A percentile compares a stretch with the other conserved stretches of the same genome.
Evolutionary conservation across 176 grass and related monocot species (phyloP).

Genomic region (Musa beccarii): DNA sequence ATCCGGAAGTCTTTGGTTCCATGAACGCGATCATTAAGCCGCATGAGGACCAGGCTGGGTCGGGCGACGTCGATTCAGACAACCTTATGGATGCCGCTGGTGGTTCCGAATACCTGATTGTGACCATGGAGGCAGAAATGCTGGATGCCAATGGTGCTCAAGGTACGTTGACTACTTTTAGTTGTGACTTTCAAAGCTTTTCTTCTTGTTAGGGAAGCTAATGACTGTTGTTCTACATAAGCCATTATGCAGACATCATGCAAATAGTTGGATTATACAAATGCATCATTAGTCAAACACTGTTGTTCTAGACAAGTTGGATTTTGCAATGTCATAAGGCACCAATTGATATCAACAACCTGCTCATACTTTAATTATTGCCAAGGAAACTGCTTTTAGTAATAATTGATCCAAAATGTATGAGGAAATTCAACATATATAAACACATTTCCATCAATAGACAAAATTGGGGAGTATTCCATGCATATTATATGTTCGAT

Average conservation of each 20-base stretch:
- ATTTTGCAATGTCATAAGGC: background rate
- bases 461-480: too few relatives aligned
- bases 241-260: background rate
- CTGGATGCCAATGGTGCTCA: conserved; percentile 12
- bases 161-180: background rate
- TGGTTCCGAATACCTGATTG: background rate
- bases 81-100: conserved; percentile 11
- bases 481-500: too few relatives aligned
- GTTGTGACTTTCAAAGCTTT: background rate
- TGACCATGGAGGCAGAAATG: conserved; percentile 2
- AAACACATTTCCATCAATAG: too few relatives aligned
- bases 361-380: too few relatives aligned
- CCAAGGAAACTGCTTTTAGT: too few relatives aligned
- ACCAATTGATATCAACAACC: too few relatives aligned
- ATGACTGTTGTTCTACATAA: background rate
- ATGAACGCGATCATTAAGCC: conserved; percentile 69
- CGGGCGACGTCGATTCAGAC: conserved; percentile 17
- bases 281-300: background rate
- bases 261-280: background rate
- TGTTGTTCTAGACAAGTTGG: background rate
- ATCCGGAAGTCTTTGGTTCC: conserved; percentile 46
- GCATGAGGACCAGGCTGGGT: conserved; percentile 29
- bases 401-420: too few relatives aligned
- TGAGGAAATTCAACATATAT: too few relatives aligned
- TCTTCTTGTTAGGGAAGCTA: background rate